Evolutionary conservation across 495 filamentous ascomycete species (phyloP).

Genomic region (Podospora appendiculata): DNA sequence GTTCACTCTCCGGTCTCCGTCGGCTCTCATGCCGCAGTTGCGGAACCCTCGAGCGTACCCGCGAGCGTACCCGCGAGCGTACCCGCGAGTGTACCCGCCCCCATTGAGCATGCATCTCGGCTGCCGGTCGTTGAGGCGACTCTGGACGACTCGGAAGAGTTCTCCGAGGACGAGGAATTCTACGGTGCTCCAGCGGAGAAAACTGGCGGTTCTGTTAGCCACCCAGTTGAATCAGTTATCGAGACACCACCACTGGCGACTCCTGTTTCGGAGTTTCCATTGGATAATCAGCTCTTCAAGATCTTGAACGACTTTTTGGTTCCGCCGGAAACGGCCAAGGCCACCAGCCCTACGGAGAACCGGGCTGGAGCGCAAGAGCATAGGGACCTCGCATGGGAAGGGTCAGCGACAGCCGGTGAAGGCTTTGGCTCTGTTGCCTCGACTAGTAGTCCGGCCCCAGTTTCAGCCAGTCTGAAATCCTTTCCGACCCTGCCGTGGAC

Average conservation of each 20-base stretch:
- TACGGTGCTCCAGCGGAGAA: constrained; percentile 3
- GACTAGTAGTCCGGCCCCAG: constrained; percentile 24
- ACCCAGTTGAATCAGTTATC: background rate
- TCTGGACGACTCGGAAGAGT: constrained; percentile 14
- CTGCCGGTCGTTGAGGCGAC: background rate
- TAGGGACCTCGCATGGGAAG: constrained; percentile 35
- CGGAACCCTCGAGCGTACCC: background rate
- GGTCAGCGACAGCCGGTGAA: constrained; percentile 29
- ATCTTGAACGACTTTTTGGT: constrained; percentile 36
- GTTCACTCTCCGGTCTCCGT: background rate
- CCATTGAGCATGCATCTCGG: no score
- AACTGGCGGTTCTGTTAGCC: background rate
- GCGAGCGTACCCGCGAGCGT: background rate
- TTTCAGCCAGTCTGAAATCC: constrained; percentile 28
- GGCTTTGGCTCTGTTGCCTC: constrained; percentile 20
- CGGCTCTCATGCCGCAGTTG: background rate
- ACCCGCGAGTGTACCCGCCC: background rate
- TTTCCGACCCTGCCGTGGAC: constrained; percentile 38
- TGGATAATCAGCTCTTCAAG: constrained; percentile 28
- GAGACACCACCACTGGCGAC: no score
- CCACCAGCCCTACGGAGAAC: no score
- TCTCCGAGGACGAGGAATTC: constrained; percentile 20
- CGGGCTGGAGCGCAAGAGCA: constrained; percentile 4
- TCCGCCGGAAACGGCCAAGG: constrained; percentile 19
- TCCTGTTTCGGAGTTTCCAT: constrained; percentile 14